Base-by-base conservation (phyloP, 768 basidiomycete genomes). In the Boletus rubropictus region DNA sequence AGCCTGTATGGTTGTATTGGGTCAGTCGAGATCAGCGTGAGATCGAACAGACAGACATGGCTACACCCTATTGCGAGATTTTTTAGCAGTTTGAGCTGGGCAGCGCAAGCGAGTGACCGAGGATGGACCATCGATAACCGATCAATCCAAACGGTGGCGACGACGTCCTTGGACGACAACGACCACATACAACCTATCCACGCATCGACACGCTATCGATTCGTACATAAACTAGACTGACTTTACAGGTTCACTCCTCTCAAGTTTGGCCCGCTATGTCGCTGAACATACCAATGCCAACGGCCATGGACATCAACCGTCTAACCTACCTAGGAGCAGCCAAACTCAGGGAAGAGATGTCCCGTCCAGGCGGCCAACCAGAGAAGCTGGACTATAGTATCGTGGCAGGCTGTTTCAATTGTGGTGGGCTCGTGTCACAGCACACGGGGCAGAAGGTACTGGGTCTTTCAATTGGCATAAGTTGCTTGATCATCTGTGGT, bases 1-100 rank as follows among this genome's bases (percentile, higher is more conserved):
- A 8, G 70, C 55, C 83, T 86, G 51, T 79, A 51, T 25, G 21
- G 24, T 41, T 28, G 20, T 33, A 27, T 21, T 25, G 14, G 12
- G 18, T 56, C 37, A 55, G 43, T n/a, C n/a, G 41, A 32, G 18
- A 32, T 18, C 32, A 7, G 14, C 15, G 11, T 36, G 38, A 25
- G 33, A 42, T 15, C 18, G 29, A 21, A 45, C 32, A 22, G 24
- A 53, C 62, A 18, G 39, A 66, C 65, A 42, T 67, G 66, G 18
- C 57, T 35, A 48, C 64, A 57, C 18, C 66, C 60, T 5, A 54
- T 41, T 44, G 54, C 44, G 20, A 68, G 24, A 20, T 41, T 53
- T 41, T 51, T 68, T 7, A 64, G 31, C 29, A 49, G 27, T 35
- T 36, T 46, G 36, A 55, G n/a, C 25, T 34, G 56, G 22, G 38